phyloP scores from a whole-genome alignment of 108 stramenopile genomes.

The Parietichytrium sp. region DNA sequence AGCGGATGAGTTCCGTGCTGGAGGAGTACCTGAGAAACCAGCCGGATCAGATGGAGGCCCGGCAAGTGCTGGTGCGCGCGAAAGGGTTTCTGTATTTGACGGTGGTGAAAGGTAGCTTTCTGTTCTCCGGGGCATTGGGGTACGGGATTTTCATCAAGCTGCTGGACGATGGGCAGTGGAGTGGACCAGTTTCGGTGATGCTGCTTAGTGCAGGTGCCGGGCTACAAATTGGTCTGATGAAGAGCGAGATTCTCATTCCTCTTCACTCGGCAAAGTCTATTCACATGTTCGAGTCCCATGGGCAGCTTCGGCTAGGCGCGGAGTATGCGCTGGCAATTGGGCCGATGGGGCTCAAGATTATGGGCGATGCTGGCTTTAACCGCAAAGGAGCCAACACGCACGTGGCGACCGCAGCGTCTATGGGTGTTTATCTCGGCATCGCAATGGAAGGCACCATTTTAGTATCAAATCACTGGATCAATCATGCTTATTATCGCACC shows the following conservation, averaged over 20 bases:
- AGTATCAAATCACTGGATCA: background rate
- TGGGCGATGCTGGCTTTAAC: constrained; percentile 14
- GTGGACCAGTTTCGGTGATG: constrained; percentile 27
- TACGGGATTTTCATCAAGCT: background rate
- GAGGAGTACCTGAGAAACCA: background rate
- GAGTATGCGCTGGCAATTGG: background rate
- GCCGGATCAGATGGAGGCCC: background rate
- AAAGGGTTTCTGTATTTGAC: constrained; percentile 24
- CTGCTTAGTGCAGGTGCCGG: background rate
- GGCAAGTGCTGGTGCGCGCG: constrained; percentile 1
- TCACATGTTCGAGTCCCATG: constrained; percentile 33
- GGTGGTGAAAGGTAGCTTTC: background rate
- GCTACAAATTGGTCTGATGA: background rate
- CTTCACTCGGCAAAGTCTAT: background rate
- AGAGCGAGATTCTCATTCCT: background rate
- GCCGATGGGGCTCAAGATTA: background rate
- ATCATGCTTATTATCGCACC: background rate
- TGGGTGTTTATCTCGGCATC: background rate
- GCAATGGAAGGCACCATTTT: background rate
- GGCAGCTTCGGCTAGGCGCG: constrained; percentile 27
- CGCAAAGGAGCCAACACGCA: background rate
- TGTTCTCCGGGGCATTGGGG: constrained; percentile 9
- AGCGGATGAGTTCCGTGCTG: constrained; percentile 14
- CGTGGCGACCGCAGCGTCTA: background rate
- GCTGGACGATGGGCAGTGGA: constrained; percentile 13